Conservation (phyloP, 176 grass and related monocot species). For the Thalia dealbata region DNA sequence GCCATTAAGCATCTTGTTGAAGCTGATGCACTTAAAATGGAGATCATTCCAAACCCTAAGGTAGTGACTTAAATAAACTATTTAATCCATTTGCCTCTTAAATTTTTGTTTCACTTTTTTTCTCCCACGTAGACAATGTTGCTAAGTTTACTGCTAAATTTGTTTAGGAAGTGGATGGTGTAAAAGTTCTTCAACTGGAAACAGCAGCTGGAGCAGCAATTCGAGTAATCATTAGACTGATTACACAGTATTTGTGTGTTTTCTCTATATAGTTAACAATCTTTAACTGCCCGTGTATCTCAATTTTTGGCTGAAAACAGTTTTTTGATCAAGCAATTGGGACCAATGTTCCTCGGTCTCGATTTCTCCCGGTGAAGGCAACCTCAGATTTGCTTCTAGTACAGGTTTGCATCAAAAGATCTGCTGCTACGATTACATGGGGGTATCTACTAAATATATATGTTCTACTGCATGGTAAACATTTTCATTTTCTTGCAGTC, state of each 20-base stretch:
- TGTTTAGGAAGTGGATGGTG: conserved; percentile 76
- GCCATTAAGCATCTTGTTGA: conserved; percentile 83
- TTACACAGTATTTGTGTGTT: neutral
- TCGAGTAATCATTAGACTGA: conserved; percentile 37
- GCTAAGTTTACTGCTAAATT: conserved; percentile 24
- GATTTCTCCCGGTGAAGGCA: conserved; percentile 95
- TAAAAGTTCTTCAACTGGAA: conserved; percentile 88
- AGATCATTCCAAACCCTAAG: conserved; percentile 98
- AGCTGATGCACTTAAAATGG: conserved; percentile 91
- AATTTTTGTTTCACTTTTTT: neutral
- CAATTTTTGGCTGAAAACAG: conserved; percentile 28
- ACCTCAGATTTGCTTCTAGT: conserved; percentile 95
- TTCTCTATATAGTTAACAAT: neutral
- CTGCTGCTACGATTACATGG: conserved; percentile 3
- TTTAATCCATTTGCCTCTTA: neutral
- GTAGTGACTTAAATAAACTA: conserved; percentile 19
- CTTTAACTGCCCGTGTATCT: no score
- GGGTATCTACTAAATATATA: neutral
- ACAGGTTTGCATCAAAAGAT: conserved; percentile 42
- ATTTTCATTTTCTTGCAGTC: conserved; percentile 34
- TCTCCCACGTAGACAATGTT: neutral
- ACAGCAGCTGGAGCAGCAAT: conserved; percentile 89
- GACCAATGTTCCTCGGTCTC: conserved; percentile 68
- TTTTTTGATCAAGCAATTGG: conserved; percentile 88
- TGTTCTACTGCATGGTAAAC: conserved; percentile 3